Percentiles rank a stretch among this genome's conserved stretches.
These are phyloP conservation scores for Kuraishia floccosa DNA, from an alignment of 805 yeast species.

Conservation along the genomic window DNA sequence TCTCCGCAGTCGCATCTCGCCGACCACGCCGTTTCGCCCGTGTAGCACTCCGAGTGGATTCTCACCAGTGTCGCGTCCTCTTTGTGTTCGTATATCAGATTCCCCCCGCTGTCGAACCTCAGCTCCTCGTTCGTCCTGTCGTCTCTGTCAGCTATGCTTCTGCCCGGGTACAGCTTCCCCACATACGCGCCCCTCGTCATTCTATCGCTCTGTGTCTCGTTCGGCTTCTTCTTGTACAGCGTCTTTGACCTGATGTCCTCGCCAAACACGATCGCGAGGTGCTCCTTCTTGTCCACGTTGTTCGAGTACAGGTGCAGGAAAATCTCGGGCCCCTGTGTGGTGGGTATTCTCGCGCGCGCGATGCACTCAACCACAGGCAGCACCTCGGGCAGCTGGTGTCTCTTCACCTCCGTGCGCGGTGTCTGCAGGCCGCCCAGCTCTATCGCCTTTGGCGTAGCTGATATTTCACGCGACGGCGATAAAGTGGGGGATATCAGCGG, in stretches of 20 bases:
- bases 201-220: constrained; percentile 82
- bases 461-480: constrained; percentile 15
- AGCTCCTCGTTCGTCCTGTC: constrained; percentile 24
- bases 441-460: constrained; percentile 12
- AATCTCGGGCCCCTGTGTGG: constrained; percentile 90
- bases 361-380: constrained; percentile 78
- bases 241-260: constrained; percentile 76
- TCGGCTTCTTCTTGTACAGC: constrained; percentile 45
- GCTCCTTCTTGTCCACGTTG: constrained; percentile 84
- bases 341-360: constrained; percentile 93
- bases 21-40: constrained; percentile 99
- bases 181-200: constrained; percentile 99
- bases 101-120: constrained; percentile 27
- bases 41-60: constrained; percentile 95
- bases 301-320: constrained; percentile 84
- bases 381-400: constrained; percentile 32
- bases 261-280: constrained; percentile 93
- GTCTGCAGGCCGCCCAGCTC: not conserved
- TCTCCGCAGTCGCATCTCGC: constrained; percentile 99
- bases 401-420: constrained; percentile 8
- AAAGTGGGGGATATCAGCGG: constrained; percentile 29
- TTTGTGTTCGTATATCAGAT: constrained; percentile 12
- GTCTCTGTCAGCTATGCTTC: constrained; percentile 58
- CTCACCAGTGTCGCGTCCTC: constrained; percentile 56
- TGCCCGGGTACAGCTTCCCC: constrained; percentile 84